Conservation (phyloP, 2,329 filamentous ascomycete genomes). For the Trichoderma citrinoviride region DNA sequence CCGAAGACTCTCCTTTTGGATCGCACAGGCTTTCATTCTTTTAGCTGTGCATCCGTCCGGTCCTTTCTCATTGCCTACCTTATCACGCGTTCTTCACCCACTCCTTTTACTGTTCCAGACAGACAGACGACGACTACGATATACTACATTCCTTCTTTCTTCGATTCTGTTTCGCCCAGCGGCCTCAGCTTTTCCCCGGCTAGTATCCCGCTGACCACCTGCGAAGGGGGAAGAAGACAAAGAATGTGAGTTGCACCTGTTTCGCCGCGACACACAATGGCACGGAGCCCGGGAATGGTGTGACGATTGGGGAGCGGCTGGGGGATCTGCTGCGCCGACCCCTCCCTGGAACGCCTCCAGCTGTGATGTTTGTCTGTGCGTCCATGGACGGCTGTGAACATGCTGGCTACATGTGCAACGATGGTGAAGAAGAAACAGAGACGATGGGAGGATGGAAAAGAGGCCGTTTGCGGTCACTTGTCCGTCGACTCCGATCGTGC, state of each 20-base stretch:
- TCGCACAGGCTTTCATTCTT: slow-evolving; percentile 34
- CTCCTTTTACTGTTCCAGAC: slow-evolving; percentile 11
- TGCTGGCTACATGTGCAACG: neutral
- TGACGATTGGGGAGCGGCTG: slow-evolving; percentile 14
- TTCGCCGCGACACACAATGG: slow-evolving; percentile 18
- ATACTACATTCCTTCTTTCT: slow-evolving; percentile 9
- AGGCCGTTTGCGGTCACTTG: neutral
- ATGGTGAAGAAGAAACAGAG: neutral
- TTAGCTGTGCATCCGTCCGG: slow-evolving; percentile 40
- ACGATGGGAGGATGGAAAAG: neutral
- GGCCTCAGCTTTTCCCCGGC: neutral
- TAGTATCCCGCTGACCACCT: neutral
- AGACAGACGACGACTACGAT: slow-evolving; percentile 7
- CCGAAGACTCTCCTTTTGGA: slow-evolving; percentile 27
- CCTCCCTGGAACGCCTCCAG: slow-evolving; percentile 16
- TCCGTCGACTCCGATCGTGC: neutral
- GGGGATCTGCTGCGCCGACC: slow-evolving; percentile 14
- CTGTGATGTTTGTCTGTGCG: slow-evolving; percentile 8
- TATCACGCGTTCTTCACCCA: slow-evolving; percentile 16
- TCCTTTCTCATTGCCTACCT: slow-evolving; percentile 23
- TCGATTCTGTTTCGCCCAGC: neutral
- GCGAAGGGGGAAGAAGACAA: neutral
- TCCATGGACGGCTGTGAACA: neutral
- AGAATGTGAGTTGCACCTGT: slow-evolving; percentile 20
- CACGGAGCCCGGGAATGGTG: slow-evolving; percentile 17